Evolutionary conservation across 208 protist species (phyloP).

Genomic region (Trypanosoma grayi): DNA sequence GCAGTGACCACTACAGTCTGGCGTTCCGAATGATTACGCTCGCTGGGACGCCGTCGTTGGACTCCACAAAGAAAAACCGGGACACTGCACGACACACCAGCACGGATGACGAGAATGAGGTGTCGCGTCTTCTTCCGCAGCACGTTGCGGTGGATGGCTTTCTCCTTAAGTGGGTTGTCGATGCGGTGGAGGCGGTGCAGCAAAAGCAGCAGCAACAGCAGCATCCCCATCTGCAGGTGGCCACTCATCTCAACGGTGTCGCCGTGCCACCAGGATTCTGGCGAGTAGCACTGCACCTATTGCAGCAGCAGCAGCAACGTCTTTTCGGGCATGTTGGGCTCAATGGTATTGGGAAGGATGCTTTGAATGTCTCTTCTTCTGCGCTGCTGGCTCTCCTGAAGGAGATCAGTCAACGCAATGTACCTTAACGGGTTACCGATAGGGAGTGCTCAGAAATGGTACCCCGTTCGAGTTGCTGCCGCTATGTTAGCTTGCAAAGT

Average conservation of each 20-base stretch:
- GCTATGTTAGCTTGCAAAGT: too few relatives aligned
- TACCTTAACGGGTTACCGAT: not conserved
- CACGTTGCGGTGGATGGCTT: conserved; percentile 27
- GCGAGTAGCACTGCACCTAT: conserved; percentile 6
- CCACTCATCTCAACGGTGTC: not conserved
- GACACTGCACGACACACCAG: not conserved
- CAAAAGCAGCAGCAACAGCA: not conserved
- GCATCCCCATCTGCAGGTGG: too few relatives aligned
- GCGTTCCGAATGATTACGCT: conserved; percentile 6
- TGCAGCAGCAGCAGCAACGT: conserved; percentile 18
- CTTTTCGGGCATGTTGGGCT: not conserved
- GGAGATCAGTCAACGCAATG: conserved; percentile 2
- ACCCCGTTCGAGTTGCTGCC: too few relatives aligned
- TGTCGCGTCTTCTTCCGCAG: not conserved
- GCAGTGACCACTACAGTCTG: not conserved
- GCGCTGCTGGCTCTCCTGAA: conserved; percentile 20
- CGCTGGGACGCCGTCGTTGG: not conserved
- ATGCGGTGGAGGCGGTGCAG: not conserved
- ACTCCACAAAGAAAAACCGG: not conserved
- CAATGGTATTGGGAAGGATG: not conserved
- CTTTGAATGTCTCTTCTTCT: not conserved
- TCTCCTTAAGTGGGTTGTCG: conserved; percentile 14
- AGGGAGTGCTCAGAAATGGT: too few relatives aligned
- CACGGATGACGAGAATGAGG: not conserved
- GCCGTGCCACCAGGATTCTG: conserved; percentile 8